Percentiles rank a stretch among this genome's conserved stretches.
Conservation (phyloP, 1,284 basidiomycete genomes). For the Tranzscheliella williamsii region DNA sequence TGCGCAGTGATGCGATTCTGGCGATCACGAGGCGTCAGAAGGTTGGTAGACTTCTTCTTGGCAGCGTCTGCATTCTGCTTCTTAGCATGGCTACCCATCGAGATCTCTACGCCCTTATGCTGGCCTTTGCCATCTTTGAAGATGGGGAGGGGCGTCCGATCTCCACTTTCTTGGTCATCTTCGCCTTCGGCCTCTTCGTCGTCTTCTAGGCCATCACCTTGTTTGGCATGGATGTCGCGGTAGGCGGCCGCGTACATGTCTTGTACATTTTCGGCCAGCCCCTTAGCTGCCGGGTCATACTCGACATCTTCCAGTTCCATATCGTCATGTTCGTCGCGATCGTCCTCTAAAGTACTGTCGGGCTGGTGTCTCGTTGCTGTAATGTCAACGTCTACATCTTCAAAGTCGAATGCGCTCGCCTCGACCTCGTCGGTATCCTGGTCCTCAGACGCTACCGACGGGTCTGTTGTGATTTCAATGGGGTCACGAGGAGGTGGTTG, state of each 20-base stretch:
- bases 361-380: constrained; percentile 1
- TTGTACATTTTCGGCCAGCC: constrained; percentile 7
- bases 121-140: constrained; percentile 53
- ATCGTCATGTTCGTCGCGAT: constrained; percentile 8
- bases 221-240: constrained; percentile 20
- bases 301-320: constrained; percentile 52
- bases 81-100: constrained; percentile 10
- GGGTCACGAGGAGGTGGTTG: constrained; percentile 3
- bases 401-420: too few relatives aligned
- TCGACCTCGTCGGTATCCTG: constrained; percentile 30
- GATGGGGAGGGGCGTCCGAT: constrained; percentile 15
- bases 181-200: constrained; percentile 7
- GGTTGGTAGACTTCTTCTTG: constrained; percentile 34
- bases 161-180: background rate
- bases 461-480: constrained; percentile 26
- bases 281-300: constrained; percentile 11
- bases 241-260: constrained; percentile 47
- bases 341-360: background rate
- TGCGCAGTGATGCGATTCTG: constrained; percentile 51
- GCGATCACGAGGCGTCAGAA: constrained; percentile 55
- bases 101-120: constrained; percentile 36
- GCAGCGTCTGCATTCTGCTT: constrained; percentile 10
- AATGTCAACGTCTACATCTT: constrained; percentile 34
- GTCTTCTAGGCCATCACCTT: constrained; percentile 10
- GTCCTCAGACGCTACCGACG: constrained; percentile 7